Percentiles rank a stretch among this genome's conserved stretches.
Conservation (phyloP, 495 filamentous ascomycete species). For the Talaromyces proteolyticus region DNA sequence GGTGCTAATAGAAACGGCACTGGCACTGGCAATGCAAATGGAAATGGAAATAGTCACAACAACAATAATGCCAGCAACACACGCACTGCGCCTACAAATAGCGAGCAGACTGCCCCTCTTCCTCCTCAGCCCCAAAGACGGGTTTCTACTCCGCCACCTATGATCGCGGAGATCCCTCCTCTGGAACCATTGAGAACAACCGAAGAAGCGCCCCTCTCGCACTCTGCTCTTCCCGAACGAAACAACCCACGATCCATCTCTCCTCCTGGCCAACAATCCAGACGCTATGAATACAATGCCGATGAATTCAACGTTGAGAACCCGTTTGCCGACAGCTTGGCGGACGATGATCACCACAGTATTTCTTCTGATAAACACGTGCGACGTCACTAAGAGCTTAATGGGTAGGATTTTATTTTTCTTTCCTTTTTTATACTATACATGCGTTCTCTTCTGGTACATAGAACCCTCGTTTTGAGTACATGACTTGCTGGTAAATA, state of each 20-base stretch:
- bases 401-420: background rate
- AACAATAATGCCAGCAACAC: conserved; percentile 8
- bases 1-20: background rate
- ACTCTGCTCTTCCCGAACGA: background rate
- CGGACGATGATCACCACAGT: background rate
- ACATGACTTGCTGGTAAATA: background rate
- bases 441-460: too few species aligned
- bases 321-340: conserved; percentile 33
- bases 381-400: background rate
- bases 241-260: background rate
- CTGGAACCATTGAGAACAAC: background rate
- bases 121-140: background rate
- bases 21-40: background rate
- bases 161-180: conserved; percentile 1
- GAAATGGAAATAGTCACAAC: background rate
- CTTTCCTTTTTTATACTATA: too few species aligned
- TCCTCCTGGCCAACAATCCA: background rate
- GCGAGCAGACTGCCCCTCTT: conserved; percentile 6
- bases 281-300: conserved; percentile 33
- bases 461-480: background rate
- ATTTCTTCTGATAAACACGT: background rate
- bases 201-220: background rate
- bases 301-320: conserved; percentile 40
- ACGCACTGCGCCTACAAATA: conserved; percentile 10
- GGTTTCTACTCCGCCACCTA: conserved; percentile 8